Evolutionary conservation across 441 rosid genomes (phyloP).

Genomic region (Cnidoscolus chayamansa): DNA sequence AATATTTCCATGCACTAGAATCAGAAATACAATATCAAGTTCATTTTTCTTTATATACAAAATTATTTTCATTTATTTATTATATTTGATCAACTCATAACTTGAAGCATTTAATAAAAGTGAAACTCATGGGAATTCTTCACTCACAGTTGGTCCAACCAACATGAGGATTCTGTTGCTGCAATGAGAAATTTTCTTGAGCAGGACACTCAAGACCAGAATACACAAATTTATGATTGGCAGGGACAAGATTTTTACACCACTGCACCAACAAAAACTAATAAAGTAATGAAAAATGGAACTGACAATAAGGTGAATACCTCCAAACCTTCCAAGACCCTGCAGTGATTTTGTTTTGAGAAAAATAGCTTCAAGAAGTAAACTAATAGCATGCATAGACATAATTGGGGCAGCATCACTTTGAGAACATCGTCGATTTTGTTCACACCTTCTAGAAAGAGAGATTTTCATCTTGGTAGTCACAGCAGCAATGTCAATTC

Average conservation of each 20-base stretch:
- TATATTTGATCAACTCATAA: not conserved
- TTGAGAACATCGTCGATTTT: conserved; percentile 50
- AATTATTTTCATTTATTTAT: not conserved
- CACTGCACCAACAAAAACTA: not conserved
- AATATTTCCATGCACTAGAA: not conserved
- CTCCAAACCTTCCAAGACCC: conserved; percentile 56
- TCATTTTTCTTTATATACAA: not conserved
- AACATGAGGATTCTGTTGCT: not conserved
- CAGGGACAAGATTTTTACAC: not conserved
- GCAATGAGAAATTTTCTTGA: not conserved
- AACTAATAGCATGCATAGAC: conserved; percentile 74
- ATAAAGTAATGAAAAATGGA: conserved; percentile 3
- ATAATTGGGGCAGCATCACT: conserved; percentile 47
- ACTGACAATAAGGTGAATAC: conserved; percentile 36
- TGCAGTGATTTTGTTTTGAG: conserved; percentile 69
- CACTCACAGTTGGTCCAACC: conserved; percentile 1
- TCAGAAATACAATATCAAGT: not conserved
- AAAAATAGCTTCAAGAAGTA: conserved; percentile 68
- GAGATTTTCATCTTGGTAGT: conserved; percentile 58
- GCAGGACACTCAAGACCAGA: not conserved
- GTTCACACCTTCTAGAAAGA: conserved; percentile 51
- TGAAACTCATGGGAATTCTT: not conserved
- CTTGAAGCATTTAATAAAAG: not conserved
- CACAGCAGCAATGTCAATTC: conserved; percentile 60
- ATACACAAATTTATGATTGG: not conserved